Percentiles rank a stretch among this genome's conserved stretches.
phyloP scores from a whole-genome alignment of 306 rosid genomes.

The Lathyrus tuberosus region DNA sequence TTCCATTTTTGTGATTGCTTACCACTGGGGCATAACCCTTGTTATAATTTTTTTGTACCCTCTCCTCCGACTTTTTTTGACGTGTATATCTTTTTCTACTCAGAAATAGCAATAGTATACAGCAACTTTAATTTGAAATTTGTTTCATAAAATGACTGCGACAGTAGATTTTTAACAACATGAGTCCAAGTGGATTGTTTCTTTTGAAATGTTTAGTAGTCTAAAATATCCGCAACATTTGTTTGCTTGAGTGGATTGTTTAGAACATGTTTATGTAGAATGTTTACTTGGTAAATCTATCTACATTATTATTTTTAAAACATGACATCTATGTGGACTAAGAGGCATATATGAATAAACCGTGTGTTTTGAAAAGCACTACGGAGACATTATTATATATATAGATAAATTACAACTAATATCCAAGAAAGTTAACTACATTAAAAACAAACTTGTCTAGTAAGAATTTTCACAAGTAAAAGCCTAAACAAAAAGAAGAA shows the following conservation, averaged over 20 bases:
- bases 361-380: too few species aligned
- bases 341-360: too few species aligned
- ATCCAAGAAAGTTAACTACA: too few species aligned
- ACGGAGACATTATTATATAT: too few species aligned
- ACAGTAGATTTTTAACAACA: background rate
- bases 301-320: background rate
- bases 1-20: constrained; percentile 46
- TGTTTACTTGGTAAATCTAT: background rate
- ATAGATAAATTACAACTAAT: too few species aligned
- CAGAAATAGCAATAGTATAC: constrained; percentile 6
- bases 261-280: background rate
- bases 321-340: background rate
- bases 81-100: constrained; percentile 32
- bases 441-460: too few species aligned
- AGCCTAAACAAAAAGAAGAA: too few species aligned
- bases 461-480: too few species aligned
- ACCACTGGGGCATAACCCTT: constrained; percentile 24
- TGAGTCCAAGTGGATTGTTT: background rate
- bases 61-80: background rate
- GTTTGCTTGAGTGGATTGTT: background rate
- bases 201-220: background rate
- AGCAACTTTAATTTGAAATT: background rate
- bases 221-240: background rate
- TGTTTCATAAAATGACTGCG: background rate
- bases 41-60: constrained; percentile 27